A percentile compares a stretch with the other conserved stretches of the same genome.
phyloP scores from a whole-genome alignment of 1,139 yeast species.

The Lodderomyces margitis region DNA sequence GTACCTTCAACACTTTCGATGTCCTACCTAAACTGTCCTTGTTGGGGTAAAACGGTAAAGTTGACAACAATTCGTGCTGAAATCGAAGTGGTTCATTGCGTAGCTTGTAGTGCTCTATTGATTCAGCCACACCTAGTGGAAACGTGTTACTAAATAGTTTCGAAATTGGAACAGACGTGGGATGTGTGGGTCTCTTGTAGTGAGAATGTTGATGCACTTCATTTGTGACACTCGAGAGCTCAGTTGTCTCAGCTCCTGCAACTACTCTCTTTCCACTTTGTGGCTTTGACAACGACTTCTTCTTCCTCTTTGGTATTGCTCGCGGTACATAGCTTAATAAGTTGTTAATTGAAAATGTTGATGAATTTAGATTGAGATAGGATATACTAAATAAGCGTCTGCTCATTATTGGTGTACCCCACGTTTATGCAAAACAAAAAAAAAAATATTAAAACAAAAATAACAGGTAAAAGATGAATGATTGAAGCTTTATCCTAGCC shows the following conservation, averaged over 20 bases:
- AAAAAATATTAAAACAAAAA: not conserved
- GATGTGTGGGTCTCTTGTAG: slow-evolving; percentile 54
- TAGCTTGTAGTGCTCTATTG: slow-evolving; percentile 47
- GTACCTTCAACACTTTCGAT: slow-evolving; percentile 33
- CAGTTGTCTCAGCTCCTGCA: not conserved
- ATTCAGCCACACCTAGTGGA: slow-evolving; percentile 54
- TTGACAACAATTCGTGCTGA: slow-evolving; percentile 51
- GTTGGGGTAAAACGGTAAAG: slow-evolving; percentile 41
- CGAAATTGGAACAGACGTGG: slow-evolving; percentile 59
- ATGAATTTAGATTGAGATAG: not conserved
- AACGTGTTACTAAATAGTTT: slow-evolving; percentile 52
- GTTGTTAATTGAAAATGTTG: slow-evolving; percentile 6
- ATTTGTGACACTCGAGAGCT: not conserved
- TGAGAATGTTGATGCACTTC: slow-evolving; percentile 1
- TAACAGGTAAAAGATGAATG: too few relatives aligned
- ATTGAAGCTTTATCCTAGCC: not conserved
- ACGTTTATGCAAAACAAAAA: not conserved
- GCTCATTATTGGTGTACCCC: slow-evolving; percentile 1
- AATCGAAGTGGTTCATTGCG: slow-evolving; percentile 43
- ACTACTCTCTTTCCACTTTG: slow-evolving; percentile 1
- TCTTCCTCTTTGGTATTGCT: not conserved
- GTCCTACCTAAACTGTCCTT: slow-evolving; percentile 30
- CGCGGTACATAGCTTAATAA: slow-evolving; percentile 1
- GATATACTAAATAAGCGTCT: slow-evolving; percentile 5
- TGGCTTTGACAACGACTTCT: slow-evolving; percentile 1